Evolutionary conservation across 2,329 filamentous ascomycete genomes (phyloP).

Genomic region (Aspergillus sp.): DNA sequence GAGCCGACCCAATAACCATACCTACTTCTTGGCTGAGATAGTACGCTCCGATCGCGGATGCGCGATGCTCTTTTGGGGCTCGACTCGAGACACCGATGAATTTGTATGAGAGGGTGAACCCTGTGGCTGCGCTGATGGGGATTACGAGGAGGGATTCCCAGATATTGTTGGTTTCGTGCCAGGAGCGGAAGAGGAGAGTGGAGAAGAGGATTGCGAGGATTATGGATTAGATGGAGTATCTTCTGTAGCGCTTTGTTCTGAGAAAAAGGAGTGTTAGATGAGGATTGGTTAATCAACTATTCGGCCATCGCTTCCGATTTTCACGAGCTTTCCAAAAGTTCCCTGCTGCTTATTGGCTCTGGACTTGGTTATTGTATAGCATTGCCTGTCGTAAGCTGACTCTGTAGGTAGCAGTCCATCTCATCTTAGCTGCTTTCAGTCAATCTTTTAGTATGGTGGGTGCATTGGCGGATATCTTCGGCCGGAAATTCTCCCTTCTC

Average conservation of each 20-base stretch:
- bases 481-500: no score
- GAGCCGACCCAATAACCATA: neutral
- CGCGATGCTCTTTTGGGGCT: neutral
- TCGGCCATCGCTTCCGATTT: no score
- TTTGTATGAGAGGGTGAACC: slow-evolving; percentile 1
- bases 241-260: slow-evolving; percentile 4
- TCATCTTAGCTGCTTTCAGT: no score
- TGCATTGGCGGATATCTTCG: no score
- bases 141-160: slow-evolving; percentile 3
- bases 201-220: neutral
- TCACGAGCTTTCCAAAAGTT: no score
- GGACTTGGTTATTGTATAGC: no score
- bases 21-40: slow-evolving; percentile 6
- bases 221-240: neutral
- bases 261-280: neutral
- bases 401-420: no score
- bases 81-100: slow-evolving; percentile 4
- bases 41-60: slow-evolving; percentile 3
- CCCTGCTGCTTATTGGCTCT: no score
- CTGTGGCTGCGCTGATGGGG: slow-evolving; percentile 1
- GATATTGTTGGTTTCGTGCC: neutral
- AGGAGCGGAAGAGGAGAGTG: neutral
- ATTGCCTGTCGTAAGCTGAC: no score
- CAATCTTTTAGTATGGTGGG: no score
- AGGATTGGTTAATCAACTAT: no score